Evolutionary conservation across 495 filamentous ascomycete species (phyloP), one percentile per base, ranked within the genome.

Genomic region (Chaetomium tenue): DNA sequence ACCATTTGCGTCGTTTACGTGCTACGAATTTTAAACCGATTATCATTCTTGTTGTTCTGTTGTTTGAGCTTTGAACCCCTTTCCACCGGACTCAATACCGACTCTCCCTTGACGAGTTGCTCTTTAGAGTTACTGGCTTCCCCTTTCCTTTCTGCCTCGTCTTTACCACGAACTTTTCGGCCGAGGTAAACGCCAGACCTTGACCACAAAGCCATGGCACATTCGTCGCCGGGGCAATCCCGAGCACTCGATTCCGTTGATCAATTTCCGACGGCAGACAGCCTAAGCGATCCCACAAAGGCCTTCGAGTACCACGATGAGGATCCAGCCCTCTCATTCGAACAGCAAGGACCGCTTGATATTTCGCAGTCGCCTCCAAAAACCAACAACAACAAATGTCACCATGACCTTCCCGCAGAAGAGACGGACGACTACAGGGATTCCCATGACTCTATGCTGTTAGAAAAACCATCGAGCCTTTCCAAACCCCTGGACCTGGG

Each of bases 401-500:
- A 54, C 16, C 8, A 26, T 6, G n/a, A 15, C 7, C 2, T 28
- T 30, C 2, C 37, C 0, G 37, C 15, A 2, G 18, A 44, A 44
- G 37, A 20, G 11, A 8, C 50, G 6, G 13, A 15, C 7, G 11
- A 2, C n/a, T 18, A 30, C 51, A 47, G 2, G 20, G 18, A 52
- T n/a, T 8, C 47, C 20, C n/a, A 54, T n/a, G 63, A 65, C 2
- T 50, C 33, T 7, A 55, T 55, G 64, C 51, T 66, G 22, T 25
- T 66, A 6, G 59, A 62, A 9, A 62, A 48, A 28, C 64, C 64
- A 13, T 48, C 28, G 0, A 50, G 46, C 25, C n/a, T 60, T 18
- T 37, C 28, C 22, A 48, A 51, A 22, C 23, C 20, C 3, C 22
- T 22, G 18, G 59, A 62, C 23, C n/a, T 63, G 12, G 64, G 55